Conservation (phyloP, 2,329 filamentous ascomycete species). For the Colletotrichum lupini region DNA sequence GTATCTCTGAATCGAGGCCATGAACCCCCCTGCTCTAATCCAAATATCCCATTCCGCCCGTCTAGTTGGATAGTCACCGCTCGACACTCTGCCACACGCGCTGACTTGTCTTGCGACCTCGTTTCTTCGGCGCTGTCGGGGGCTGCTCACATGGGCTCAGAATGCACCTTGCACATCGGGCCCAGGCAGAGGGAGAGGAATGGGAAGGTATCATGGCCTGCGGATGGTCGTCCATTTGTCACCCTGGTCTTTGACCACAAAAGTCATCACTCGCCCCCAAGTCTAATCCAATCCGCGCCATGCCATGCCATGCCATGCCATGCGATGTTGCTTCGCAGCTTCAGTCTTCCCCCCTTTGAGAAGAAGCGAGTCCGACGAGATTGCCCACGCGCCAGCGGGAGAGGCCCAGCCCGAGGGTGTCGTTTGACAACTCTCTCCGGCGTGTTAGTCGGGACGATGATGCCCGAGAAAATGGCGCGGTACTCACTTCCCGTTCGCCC, state of each 20-base stretch:
- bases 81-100: neutral
- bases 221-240: neutral
- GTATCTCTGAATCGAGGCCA: conserved; percentile 9
- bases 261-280: neutral
- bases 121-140: neutral
- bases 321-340: conserved; percentile 3
- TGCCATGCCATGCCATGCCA: neutral
- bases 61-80: neutral
- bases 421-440: neutral
- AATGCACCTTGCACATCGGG: neutral
- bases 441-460: neutral
- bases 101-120: neutral
- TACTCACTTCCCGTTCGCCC: conserved; percentile 1
- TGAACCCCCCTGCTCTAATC: conserved; percentile 2
- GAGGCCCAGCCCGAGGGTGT: neutral
- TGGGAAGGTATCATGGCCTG: neutral
- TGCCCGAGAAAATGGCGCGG: conserved; percentile 15
- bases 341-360: neutral
- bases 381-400: neutral
- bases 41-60: neutral
- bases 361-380: neutral
- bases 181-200: neutral
- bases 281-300: neutral
- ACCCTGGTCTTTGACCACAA: neutral
- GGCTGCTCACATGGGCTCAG: neutral